Percentiles rank a stretch among this genome's conserved stretches.
phyloP scores from a whole-genome alignment of 1,139 yeast genomes.

The Suhomyces bribrorum region DNA sequence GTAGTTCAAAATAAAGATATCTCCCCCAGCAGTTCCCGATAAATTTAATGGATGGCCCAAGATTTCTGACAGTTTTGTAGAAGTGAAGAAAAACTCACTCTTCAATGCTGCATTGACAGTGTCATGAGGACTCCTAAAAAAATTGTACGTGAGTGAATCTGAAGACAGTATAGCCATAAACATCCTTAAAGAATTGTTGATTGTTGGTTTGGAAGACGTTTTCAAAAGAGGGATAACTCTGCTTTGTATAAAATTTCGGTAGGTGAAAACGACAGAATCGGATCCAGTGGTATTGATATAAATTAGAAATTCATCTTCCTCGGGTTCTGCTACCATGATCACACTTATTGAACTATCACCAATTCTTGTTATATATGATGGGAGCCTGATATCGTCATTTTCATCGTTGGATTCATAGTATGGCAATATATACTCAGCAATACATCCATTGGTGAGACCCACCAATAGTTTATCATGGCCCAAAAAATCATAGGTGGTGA shows the following conservation, averaged over 20 bases:
- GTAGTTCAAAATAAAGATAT: slow-evolving; percentile 36
- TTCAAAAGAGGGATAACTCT: slow-evolving; percentile 23
- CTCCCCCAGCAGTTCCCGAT: slow-evolving; percentile 67
- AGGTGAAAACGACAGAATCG: slow-evolving; percentile 41
- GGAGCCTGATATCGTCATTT: slow-evolving; percentile 25
- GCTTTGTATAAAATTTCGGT: slow-evolving; percentile 41
- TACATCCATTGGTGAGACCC: slow-evolving; percentile 66
- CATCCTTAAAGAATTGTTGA: slow-evolving; percentile 29
- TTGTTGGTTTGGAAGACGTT: slow-evolving; percentile 27
- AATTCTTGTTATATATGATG: slow-evolving; percentile 51
- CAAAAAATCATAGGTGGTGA: slow-evolving; percentile 56
- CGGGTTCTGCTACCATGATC: slow-evolving; percentile 39
- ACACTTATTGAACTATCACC: slow-evolving; percentile 54
- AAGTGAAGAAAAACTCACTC: slow-evolving; percentile 33
- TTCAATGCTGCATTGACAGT: slow-evolving; percentile 31
- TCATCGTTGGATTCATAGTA: slow-evolving; percentile 15
- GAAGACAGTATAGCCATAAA: slow-evolving; percentile 23
- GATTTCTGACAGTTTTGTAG: slow-evolving; percentile 32
- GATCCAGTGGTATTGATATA: slow-evolving; percentile 54
- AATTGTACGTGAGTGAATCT: slow-evolving; percentile 33
- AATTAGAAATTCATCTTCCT: slow-evolving; percentile 30
- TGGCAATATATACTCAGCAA: slow-evolving; percentile 62
- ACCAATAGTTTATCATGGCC: slow-evolving; percentile 51
- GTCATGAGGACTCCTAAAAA: slow-evolving; percentile 40
- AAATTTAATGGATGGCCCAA: slow-evolving; percentile 63